phyloP scores from a whole-genome alignment of 768 basidiomycete genomes.

The Calvatia gigantea region DNA sequence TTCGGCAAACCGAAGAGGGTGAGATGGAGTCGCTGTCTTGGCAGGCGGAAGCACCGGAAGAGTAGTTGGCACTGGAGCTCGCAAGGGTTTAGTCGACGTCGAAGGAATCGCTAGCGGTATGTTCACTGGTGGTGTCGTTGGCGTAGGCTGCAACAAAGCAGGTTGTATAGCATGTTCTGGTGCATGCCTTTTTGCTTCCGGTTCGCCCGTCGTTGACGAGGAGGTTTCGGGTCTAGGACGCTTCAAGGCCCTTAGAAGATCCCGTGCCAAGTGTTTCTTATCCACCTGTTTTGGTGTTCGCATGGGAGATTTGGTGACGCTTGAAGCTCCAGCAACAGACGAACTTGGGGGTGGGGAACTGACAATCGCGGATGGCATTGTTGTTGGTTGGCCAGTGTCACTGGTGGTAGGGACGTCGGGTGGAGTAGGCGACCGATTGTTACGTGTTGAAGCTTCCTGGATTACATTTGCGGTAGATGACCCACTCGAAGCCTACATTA shows the following conservation, averaged over 20 bases:
- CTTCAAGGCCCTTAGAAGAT: slow-evolving; percentile 53
- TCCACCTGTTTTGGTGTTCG: slow-evolving; percentile 42
- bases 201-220: slow-evolving; percentile 7
- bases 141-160: neutral
- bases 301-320: neutral
- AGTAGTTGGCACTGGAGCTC: no score
- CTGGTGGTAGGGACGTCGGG: neutral
- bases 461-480: neutral
- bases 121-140: neutral
- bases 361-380: neutral
- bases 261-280: slow-evolving; percentile 49
- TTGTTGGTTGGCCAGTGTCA: neutral
- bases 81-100: no score
- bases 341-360: neutral
- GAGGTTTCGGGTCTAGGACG: slow-evolving; percentile 22
- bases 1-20: no score
- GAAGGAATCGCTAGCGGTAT: neutral
- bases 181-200: slow-evolving; percentile 21
- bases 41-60: neutral
- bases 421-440: neutral
- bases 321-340: no score
- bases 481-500: neutral
- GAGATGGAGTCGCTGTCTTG: neutral
- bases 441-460: neutral
- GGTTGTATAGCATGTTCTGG: neutral